Conservation (phyloP, 2,329 filamentous ascomycete genomes). For the Chaetomium sp. region DNA sequence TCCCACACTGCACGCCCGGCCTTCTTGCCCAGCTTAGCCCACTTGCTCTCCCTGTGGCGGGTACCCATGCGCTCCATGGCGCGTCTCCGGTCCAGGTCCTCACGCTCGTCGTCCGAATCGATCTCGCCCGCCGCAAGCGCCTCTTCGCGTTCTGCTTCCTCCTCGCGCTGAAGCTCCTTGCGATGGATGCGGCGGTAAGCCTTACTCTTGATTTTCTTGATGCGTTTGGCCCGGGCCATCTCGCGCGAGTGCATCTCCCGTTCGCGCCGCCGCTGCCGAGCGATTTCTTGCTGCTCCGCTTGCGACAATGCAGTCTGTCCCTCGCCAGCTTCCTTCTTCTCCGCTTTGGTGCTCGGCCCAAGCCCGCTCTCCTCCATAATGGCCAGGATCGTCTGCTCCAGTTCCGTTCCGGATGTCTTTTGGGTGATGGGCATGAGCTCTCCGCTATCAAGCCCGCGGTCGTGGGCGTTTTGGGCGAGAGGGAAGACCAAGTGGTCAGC, state of each 20-base stretch:
- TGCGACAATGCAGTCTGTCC: conserved; percentile 60
- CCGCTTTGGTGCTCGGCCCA: conserved; percentile 50
- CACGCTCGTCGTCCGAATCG: conserved; percentile 66
- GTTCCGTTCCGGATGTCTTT: conserved; percentile 70
- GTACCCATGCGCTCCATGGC: conserved; percentile 84
- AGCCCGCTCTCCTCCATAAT: conserved; percentile 91
- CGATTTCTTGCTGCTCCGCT: conserved; percentile 69
- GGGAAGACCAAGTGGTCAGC: conserved; percentile 92
- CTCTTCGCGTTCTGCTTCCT: conserved; percentile 55
- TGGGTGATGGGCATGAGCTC: conserved; percentile 66
- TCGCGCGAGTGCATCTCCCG: conserved; percentile 87
- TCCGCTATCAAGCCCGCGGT: conserved; percentile 60
- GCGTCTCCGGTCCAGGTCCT: conserved; percentile 69
- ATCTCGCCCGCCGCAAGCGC: conserved; percentile 59
- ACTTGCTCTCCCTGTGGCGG: conserved; percentile 85
- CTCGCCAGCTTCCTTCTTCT: conserved; percentile 65
- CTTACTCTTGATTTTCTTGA: conserved; percentile 99
- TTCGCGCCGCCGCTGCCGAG: conserved; percentile 74
- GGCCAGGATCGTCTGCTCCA: conserved; percentile 82
- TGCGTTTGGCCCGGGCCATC: conserved; percentile 82
- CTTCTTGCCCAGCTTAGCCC: conserved; percentile 82
- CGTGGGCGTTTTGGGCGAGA: conserved; percentile 69
- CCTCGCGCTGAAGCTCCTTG: conserved; percentile 63
- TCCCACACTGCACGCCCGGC: conserved; percentile 84
- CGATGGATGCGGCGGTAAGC: conserved; percentile 90